A percentile compares a stretch with the other conserved stretches of the same genome.
Evolutionary conservation across 306 rosid genomes (phyloP).

Genomic region (Spatholobus suberectus): DNA sequence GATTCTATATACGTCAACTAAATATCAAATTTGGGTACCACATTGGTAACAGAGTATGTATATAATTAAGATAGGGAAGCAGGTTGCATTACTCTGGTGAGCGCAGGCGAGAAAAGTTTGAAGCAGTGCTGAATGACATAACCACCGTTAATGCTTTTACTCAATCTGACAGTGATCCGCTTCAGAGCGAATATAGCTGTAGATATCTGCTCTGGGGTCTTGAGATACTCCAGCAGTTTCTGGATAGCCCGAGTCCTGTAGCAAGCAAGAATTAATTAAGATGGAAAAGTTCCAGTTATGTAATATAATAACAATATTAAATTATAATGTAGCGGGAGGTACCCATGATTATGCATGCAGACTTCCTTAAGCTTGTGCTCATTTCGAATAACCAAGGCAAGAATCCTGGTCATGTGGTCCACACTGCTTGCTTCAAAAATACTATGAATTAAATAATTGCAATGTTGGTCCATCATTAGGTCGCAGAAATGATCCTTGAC

Average conservation of each 20-base stretch:
- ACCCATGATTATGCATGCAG: conserved; percentile 44
- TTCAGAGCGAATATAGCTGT: not conserved
- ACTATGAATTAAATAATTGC: conserved; percentile 5
- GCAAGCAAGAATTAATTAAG: not conserved
- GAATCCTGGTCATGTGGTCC: not conserved
- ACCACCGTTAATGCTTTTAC: conserved; percentile 34
- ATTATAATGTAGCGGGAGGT: no score
- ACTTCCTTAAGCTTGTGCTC: not conserved
- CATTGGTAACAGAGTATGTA: not conserved
- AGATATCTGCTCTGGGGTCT: not conserved
- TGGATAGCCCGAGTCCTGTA: conserved; percentile 44
- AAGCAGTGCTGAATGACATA: conserved; percentile 41
- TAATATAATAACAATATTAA: no score
- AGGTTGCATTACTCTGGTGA: conserved; percentile 23
- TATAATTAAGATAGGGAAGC: not conserved
- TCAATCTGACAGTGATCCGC: conserved; percentile 5
- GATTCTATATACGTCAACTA: no score
- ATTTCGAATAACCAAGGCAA: not conserved
- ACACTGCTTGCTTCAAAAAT: not conserved
- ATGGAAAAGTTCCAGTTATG: no score
- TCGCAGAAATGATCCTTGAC: conserved; percentile 2
- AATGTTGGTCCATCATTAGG: conserved; percentile 28
- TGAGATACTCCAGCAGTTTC: conserved; percentile 21
- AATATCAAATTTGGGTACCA: no score
- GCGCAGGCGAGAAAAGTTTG: not conserved